Percentiles rank a stretch among this genome's conserved stretches.
phyloP scores from a whole-genome alignment of 371 early-diverging fungal genomes.

The Capillidium rhysosporum region DNA sequence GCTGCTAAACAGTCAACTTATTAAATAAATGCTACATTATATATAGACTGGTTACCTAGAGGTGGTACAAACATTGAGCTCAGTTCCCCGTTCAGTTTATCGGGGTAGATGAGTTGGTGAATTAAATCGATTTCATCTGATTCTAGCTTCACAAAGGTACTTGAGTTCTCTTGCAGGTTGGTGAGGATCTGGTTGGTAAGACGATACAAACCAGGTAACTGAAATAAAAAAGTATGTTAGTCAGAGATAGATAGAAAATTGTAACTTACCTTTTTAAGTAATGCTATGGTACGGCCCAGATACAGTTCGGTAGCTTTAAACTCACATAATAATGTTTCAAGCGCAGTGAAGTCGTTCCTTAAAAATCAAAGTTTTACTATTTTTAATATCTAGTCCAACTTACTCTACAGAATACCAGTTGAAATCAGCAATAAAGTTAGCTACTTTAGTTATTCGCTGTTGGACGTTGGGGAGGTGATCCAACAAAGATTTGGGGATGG shows the following conservation, averaged over 20 bases:
- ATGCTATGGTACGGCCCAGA: conserved; percentile 36
- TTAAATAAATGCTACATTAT: neutral
- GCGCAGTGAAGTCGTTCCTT: conserved; percentile 15
- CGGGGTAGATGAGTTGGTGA: neutral
- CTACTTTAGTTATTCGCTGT: conserved; percentile 20
- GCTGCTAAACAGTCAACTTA: neutral
- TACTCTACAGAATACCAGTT: conserved; percentile 30
- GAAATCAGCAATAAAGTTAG: conserved; percentile 17
- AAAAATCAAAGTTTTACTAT: conserved; percentile 12
- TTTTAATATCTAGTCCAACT: conserved; percentile 9
- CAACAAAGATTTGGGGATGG: conserved; percentile 32
- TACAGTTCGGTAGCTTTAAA: conserved; percentile 32
- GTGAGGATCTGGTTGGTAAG: neutral
- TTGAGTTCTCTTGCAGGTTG: neutral
- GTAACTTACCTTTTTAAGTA: conserved; percentile 24
- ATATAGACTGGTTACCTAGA: neutral
- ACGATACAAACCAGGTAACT: neutral
- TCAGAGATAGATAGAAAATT: no score
- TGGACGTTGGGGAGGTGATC: conserved; percentile 19
- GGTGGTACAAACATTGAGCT: neutral
- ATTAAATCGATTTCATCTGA: neutral
- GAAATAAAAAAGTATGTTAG: neutral
- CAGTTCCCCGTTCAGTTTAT: neutral
- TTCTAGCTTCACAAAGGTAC: neutral
- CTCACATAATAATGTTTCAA: conserved; percentile 21